phyloP scores from a whole-genome alignment of 768 basidiomycete species.

The Suillus alpinus region DNA sequence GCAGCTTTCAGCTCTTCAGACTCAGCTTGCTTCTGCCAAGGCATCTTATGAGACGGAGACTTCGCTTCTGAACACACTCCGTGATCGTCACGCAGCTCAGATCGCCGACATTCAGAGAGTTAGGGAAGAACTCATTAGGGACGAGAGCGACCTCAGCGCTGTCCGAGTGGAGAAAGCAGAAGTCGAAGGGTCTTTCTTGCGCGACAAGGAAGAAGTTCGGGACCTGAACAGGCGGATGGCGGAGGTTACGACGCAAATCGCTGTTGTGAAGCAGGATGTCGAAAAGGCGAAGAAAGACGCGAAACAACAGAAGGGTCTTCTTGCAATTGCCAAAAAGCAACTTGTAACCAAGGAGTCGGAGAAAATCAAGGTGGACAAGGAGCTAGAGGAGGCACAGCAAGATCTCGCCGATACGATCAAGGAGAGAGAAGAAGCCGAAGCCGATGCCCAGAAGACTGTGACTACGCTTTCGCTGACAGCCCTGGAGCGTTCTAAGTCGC shows the following conservation, averaged over 20 bases:
- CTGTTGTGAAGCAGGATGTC: slow-evolving; percentile 64
- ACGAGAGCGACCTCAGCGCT: slow-evolving; percentile 91
- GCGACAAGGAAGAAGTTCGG: slow-evolving; percentile 93
- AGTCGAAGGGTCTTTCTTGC: slow-evolving; percentile 78
- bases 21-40: slow-evolving; percentile 79
- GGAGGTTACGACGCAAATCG: slow-evolving; percentile 72
- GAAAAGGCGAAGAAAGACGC: slow-evolving; percentile 93
- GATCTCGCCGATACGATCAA: slow-evolving; percentile 51
- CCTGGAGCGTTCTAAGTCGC: slow-evolving; percentile 36
- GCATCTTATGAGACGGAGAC: slow-evolving; percentile 85
- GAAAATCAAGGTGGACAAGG: slow-evolving; percentile 65
- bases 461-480: slow-evolving; percentile 5
- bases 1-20: slow-evolving; percentile 78
- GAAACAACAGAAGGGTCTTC: slow-evolving; percentile 92
- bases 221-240: slow-evolving; percentile 83
- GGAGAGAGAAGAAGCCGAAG: slow-evolving; percentile 58
- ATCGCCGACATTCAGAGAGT: slow-evolving; percentile 67
- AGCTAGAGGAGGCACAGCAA: slow-evolving; percentile 61
- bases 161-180: slow-evolving; percentile 88
- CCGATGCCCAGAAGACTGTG: slow-evolving; percentile 39
- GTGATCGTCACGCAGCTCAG: slow-evolving; percentile 68
- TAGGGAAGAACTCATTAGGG: slow-evolving; percentile 76
- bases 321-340: slow-evolving; percentile 95
- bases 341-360: slow-evolving; percentile 80
- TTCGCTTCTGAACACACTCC: slow-evolving; percentile 60